Percentiles rank a stretch among this genome's conserved stretches.
Evolutionary conservation across 768 basidiomycete species (phyloP).

Genomic region (Lanmaoa pseudosensibilis): DNA sequence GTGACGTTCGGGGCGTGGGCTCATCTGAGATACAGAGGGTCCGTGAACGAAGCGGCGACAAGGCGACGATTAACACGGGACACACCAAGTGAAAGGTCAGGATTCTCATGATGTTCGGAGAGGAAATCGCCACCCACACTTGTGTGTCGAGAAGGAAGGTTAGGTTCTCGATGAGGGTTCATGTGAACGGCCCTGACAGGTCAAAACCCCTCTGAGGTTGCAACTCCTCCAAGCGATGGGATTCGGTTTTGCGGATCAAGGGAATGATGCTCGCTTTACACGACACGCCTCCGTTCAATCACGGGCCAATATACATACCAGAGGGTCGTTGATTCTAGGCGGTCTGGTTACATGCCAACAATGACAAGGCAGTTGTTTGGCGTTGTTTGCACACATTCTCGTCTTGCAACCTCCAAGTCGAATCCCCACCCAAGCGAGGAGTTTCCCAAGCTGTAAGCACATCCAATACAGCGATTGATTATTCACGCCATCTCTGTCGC

Average conservation of each 20-base stretch:
- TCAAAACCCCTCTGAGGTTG: neutral
- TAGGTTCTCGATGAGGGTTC: conserved; percentile 15
- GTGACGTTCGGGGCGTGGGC: conserved; percentile 17
- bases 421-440: neutral
- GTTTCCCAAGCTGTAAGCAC: neutral
- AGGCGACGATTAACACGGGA: conserved; percentile 5
- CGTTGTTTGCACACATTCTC: conserved; percentile 4
- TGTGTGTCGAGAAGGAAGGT: conserved; percentile 3
- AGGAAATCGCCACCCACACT: conserved; percentile 3
- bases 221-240: conserved; percentile 8
- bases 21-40: conserved; percentile 2
- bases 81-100: conserved; percentile 4
- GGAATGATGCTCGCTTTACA: neutral
- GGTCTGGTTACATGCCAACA: neutral
- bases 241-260: neutral
- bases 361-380: neutral
- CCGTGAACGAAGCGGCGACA: conserved; percentile 20
- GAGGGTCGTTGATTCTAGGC: neutral
- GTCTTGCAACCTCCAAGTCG: neutral
- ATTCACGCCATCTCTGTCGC: too few species aligned
- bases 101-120: conserved; percentile 19
- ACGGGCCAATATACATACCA: neutral
- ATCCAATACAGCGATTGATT: neutral
- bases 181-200: conserved; percentile 16
- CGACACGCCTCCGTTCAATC: neutral